Conservation (phyloP, 2,329 filamentous ascomycete species). For the Microdochium nivale region DNA sequence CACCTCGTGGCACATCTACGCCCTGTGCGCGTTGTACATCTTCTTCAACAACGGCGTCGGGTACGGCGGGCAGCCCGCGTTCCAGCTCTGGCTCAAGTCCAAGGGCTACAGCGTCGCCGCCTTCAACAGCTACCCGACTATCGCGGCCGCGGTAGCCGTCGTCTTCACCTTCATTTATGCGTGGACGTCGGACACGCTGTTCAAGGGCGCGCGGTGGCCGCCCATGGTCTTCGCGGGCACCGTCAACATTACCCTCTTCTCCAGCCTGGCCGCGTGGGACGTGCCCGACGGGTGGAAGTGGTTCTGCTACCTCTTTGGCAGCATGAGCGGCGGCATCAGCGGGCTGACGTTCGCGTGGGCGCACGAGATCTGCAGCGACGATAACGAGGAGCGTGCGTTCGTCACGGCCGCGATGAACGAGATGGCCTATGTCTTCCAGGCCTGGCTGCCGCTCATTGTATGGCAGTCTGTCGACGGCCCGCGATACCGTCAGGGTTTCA, state of each 20-base stretch:
- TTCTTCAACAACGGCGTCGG: conserved; percentile 54
- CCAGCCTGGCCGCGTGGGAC: conserved; percentile 31
- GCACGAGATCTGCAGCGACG: conserved; percentile 38
- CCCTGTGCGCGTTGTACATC: conserved; percentile 49
- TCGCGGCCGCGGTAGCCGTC: conserved; percentile 44
- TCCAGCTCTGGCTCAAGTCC: conserved; percentile 38
- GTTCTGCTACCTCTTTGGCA: conserved; percentile 50
- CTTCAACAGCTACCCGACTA: conserved; percentile 47
- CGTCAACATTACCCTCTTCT: conserved; percentile 30
- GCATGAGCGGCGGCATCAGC: conserved; percentile 39
- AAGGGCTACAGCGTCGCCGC: conserved; percentile 30
- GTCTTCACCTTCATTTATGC: conserved; percentile 54
- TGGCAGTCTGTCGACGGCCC: conserved; percentile 59
- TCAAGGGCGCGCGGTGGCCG: conserved; percentile 53
- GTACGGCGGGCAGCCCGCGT: conserved; percentile 42
- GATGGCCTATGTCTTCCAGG: conserved; percentile 60
- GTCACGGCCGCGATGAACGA: conserved; percentile 61
- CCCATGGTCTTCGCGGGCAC: conserved; percentile 48
- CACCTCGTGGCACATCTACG: conserved; percentile 55
- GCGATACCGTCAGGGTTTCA: conserved; percentile 50
- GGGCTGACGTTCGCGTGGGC: conserved; percentile 39
- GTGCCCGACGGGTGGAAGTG: conserved; percentile 50
- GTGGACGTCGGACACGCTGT: conserved; percentile 55
- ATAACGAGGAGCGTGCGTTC: conserved; percentile 57
- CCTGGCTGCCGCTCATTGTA: conserved; percentile 58